Conservation (phyloP, 2,329 filamentous ascomycete species). For the Chaetomium olivaceum region DNA sequence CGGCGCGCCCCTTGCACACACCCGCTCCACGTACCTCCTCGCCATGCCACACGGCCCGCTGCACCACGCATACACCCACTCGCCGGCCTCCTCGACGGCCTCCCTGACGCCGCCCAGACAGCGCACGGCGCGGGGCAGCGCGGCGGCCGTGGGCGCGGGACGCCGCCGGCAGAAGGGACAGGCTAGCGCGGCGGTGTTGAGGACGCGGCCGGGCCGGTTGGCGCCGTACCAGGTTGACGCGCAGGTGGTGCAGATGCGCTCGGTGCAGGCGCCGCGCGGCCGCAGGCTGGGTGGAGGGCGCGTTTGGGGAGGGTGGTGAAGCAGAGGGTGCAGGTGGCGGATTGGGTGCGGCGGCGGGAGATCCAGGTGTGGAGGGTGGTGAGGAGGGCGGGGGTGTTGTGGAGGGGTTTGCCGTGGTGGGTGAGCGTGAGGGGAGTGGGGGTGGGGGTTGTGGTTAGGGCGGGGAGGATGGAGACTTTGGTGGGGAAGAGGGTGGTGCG, state of each 20-base stretch:
- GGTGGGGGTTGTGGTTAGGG: neutral
- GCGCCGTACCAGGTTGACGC: constrained; percentile 48
- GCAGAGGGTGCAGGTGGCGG: constrained; percentile 48
- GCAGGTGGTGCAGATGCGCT: constrained; percentile 47
- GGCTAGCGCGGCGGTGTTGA: constrained; percentile 50
- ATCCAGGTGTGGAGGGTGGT: constrained; percentile 43
- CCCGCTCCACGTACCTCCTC: constrained; percentile 44
- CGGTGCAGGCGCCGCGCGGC: constrained; percentile 46
- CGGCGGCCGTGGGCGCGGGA: constrained; percentile 41
- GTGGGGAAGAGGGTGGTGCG: constrained; percentile 38
- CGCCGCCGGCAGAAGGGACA: constrained; percentile 53
- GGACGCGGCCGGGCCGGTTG: constrained; percentile 45
- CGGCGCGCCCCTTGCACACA: constrained; percentile 46
- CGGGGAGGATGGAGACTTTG: constrained; percentile 36
- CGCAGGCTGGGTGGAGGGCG: constrained; percentile 46
- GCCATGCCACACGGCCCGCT: constrained; percentile 43
- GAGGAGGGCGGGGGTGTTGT: constrained; percentile 42
- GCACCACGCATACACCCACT: constrained; percentile 54
- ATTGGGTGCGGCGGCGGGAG: constrained; percentile 40
- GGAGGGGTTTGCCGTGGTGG: constrained; percentile 44
- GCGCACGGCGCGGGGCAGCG: constrained; percentile 40
- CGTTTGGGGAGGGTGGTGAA: constrained; percentile 43
- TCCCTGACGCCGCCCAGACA: constrained; percentile 41
- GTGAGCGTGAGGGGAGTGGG: constrained; percentile 35
- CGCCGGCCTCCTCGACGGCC: constrained; percentile 44